Conservation (phyloP, 805 yeast genomes). For the Pichia exigua region DNA sequence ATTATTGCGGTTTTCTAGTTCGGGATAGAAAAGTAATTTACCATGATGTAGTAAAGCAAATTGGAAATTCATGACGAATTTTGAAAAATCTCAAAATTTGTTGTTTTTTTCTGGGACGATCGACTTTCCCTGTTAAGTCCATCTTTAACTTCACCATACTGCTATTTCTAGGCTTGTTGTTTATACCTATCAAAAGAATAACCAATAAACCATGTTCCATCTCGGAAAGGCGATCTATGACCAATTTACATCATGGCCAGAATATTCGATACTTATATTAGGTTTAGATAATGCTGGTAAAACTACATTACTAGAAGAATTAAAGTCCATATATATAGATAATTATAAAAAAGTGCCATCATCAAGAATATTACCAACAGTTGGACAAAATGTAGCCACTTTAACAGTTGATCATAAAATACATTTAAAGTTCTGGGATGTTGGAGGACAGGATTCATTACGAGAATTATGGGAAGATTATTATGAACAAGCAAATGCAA, state of each 20-base stretch:
- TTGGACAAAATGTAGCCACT: conserved; percentile 77
- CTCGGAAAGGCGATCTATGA: conserved; percentile 54
- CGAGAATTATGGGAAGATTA: conserved; percentile 84
- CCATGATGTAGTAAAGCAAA: no score
- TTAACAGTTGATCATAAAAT: conserved; percentile 30
- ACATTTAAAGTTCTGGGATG: conserved; percentile 84
- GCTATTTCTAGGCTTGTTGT: no score
- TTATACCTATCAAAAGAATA: no score
- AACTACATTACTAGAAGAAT: conserved; percentile 67
- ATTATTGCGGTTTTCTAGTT: conserved; percentile 14
- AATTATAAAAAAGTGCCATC: conserved; percentile 40
- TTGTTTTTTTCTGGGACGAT: neutral
- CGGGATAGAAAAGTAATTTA: no score
- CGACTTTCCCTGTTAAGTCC: neutral
- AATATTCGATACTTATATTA: conserved; percentile 69
- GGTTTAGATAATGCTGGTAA: conserved; percentile 97
- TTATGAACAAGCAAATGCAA: conserved; percentile 80
- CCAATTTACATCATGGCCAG: conserved; percentile 52
- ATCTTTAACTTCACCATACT: no score
- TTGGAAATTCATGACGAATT: neutral
- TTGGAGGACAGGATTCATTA: conserved; percentile 89
- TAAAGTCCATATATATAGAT: conserved; percentile 46
- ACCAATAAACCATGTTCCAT: conserved; percentile 48
- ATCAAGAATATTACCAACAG: conserved; percentile 78
- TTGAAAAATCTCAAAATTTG: neutral